Evolutionary conservation across 1,284 basidiomycete species (phyloP).

Genomic region (Pseudozyma hubeiensis): DNA sequence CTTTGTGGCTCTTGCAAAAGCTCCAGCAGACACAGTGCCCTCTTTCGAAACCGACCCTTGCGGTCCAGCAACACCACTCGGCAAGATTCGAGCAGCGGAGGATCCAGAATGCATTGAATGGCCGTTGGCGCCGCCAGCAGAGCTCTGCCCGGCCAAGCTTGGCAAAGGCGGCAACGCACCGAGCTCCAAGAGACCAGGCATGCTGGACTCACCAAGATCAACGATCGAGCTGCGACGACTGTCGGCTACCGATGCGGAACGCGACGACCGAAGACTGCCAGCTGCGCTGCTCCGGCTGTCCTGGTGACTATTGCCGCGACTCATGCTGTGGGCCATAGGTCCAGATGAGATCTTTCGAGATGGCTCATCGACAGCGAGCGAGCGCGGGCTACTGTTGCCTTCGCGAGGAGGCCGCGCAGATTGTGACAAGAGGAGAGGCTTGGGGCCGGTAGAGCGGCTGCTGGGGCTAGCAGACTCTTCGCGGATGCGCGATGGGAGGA

Average conservation of each 20-base stretch:
- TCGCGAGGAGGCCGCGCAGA: constrained; percentile 58
- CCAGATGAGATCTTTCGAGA: constrained; percentile 59
- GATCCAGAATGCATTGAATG: not conserved
- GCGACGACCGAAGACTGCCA: constrained; percentile 27
- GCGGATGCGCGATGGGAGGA: constrained; percentile 28
- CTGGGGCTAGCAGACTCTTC: constrained; percentile 24
- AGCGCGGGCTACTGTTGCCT: constrained; percentile 23
- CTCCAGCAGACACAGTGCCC: constrained; percentile 36
- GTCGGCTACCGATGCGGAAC: constrained; percentile 16
- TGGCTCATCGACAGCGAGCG: constrained; percentile 36
- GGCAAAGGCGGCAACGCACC: constrained; percentile 29
- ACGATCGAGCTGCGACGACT: constrained; percentile 33
- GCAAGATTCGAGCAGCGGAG: not conserved
- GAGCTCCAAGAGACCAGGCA: constrained; percentile 22
- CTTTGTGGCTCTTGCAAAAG: constrained; percentile 31
- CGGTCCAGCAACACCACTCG: not conserved
- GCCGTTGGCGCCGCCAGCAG: constrained; percentile 1
- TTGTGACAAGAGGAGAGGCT: constrained; percentile 51
- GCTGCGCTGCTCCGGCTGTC: constrained; percentile 20
- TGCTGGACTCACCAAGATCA: constrained; percentile 27
- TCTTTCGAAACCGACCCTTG: constrained; percentile 19
- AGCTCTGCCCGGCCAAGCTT: constrained; percentile 27
- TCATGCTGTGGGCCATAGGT: constrained; percentile 50
- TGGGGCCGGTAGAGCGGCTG: constrained; percentile 40
- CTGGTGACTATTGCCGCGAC: constrained; percentile 25